Evolutionary conservation across 129 eudicot species (phyloP), one percentile per base, ranked within the genome.

Genomic region (Saposhnikovia divaricata): DNA sequence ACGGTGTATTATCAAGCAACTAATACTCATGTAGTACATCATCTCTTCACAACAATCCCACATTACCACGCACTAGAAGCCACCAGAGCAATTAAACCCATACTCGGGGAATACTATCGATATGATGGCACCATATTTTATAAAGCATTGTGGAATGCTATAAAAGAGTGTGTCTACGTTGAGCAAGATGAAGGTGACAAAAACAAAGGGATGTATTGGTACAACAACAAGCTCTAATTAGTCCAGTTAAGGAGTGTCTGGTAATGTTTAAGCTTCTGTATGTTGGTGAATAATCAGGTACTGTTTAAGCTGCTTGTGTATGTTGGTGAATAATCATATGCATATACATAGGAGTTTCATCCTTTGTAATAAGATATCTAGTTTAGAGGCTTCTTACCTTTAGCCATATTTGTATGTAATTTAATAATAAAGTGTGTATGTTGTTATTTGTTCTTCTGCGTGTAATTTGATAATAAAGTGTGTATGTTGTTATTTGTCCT

Each of bases 1-100:
- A 61, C 34, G 4, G 6, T 61, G 4, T 61, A 61, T n/a, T 61
- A 61, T 21, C 69, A 61, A 61, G 31, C 69, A 61, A 61, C 69
- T 61, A 61, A 61, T 61, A 61, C 69, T 25, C 69, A 61, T 61
- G 69, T 61, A n/a, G 69, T 15, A 9, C 69, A 61, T 61, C 69
- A 61, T 61, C 69, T 61, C 69, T 61, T 61, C 69, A 61, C 69
- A 61, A n/a, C 69, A 9, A 61, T 61, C 69, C 69, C 69, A n/a
- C 69, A 61, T 61, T 61, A 61, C 69, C 69, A 61, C 25, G 15
- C 6, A 61, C 37, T 61, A 3, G 69, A 61, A 25, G 69, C 69
- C 69, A 61, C 69, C 5, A 61, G 0, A n/a, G 69, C 69, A 61
- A 25, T 61, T 4, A 61, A 61, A 10, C 69, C 69, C 10, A 61